Conservation (phyloP, 2,329 filamentous ascomycete species). For the Neofusicoccum parvum region DNA sequence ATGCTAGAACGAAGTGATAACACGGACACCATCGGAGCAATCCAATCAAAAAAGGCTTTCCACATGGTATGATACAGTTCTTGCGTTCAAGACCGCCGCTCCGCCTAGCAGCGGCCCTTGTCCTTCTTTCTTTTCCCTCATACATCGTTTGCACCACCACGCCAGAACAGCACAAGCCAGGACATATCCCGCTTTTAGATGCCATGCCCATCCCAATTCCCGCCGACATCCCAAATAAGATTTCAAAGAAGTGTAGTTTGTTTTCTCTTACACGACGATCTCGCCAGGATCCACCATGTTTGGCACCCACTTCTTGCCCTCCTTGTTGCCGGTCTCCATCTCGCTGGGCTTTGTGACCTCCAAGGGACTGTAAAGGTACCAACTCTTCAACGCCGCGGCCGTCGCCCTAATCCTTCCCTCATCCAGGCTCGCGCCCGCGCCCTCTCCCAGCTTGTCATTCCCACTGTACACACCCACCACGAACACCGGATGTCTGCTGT, state of each 20-base stretch:
- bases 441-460: constrained; percentile 88
- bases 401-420: constrained; percentile 78
- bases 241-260: constrained; percentile 11
- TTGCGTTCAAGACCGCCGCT: not conserved
- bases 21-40: not conserved
- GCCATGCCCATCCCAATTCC: not conserved
- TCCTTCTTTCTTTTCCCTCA: constrained; percentile 7
- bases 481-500: constrained; percentile 83
- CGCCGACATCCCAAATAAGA: not conserved
- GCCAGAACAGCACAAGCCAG: not conserved
- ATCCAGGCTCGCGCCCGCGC: constrained; percentile 74
- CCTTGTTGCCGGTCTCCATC: constrained; percentile 40
- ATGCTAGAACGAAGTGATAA: not conserved
- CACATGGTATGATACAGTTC: constrained; percentile 15
- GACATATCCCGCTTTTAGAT: not conserved
- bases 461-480: constrained; percentile 94
- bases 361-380: constrained; percentile 91
- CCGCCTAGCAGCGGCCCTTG: not conserved
- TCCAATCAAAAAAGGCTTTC: not conserved
- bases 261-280: constrained; percentile 47
- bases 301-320: constrained; percentile 52
- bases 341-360: constrained; percentile 55
- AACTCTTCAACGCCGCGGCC: constrained; percentile 84
- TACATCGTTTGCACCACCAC: not conserved
- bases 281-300: constrained; percentile 61